Percentiles rank a stretch among this genome's conserved stretches.
Conservation (phyloP, 192 early-diverging fungal species). For the Coemansia sp. region DNA sequence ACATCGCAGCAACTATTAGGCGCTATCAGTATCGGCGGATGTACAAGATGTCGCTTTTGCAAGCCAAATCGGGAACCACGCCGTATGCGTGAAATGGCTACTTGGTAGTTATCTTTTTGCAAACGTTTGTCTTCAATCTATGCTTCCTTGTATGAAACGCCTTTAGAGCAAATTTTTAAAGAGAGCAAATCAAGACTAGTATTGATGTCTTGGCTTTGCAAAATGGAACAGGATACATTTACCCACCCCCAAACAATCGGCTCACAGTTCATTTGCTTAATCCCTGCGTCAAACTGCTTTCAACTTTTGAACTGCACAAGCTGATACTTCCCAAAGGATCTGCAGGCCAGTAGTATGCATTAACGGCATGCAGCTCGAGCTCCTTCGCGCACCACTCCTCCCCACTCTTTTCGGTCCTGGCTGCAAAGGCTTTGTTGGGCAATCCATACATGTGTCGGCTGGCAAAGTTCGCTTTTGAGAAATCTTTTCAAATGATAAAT, state of each 20-base stretch:
- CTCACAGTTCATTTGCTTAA: not conserved
- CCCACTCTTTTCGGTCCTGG: not conserved
- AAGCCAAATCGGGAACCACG: constrained; percentile 11
- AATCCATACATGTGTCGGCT: too few relatives aligned
- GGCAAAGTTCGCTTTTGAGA: not conserved
- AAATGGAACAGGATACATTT: too few relatives aligned
- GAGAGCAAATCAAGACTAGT: too few relatives aligned
- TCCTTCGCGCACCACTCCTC: not conserved
- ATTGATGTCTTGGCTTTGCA: too few relatives aligned
- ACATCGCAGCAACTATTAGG: constrained; percentile 28
- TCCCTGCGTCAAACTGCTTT: not conserved
- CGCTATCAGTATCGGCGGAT: constrained; percentile 41
- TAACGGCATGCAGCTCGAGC: not conserved
- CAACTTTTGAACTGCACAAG: not conserved
- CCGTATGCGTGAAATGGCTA: not conserved
- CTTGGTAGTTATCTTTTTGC: not conserved
- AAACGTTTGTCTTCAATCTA: too few relatives aligned
- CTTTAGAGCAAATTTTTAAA: too few relatives aligned
- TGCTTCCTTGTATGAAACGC: too few relatives aligned
- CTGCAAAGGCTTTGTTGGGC: too few relatives aligned
- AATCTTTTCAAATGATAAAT: not conserved
- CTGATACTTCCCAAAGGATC: not conserved
- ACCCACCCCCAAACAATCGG: not conserved
- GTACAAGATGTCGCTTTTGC: constrained; percentile 29
- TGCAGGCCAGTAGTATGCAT: not conserved